These are phyloP conservation scores for Agaricus sinodeliciosus DNA, from an alignment of 768 basidiomycete genomes.

Conservation along the genomic window DNA sequence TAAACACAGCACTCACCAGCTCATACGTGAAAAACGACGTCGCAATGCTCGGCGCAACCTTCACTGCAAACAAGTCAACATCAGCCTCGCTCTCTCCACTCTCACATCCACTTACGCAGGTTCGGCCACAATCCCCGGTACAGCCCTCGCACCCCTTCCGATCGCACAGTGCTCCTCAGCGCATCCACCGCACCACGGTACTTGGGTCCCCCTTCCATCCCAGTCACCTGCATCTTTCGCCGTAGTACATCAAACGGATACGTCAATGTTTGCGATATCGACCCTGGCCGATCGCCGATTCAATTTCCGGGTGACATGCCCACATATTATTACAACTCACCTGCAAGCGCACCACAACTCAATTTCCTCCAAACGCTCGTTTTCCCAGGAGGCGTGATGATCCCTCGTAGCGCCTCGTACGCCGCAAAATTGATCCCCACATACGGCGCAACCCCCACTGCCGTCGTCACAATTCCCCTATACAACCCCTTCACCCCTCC, in stretches of 20 bases:
- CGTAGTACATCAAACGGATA: constrained; percentile 95
- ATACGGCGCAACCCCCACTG: constrained; percentile 86
- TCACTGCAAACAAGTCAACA: constrained; percentile 41
- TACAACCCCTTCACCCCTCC: constrained; percentile 86
- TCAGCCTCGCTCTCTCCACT: constrained; percentile 6
- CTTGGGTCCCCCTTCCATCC: constrained; percentile 61
- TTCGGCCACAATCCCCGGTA: constrained; percentile 90
- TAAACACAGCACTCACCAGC: constrained; percentile 34
- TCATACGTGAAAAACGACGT: constrained; percentile 85
- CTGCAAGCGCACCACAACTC: constrained; percentile 81
- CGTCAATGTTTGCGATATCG: constrained; percentile 88
- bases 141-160: constrained; percentile 71
- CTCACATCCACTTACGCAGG: constrained; percentile 49
- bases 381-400: constrained; percentile 80
- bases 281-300: constrained; percentile 37
- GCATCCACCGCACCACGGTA: constrained; percentile 83
- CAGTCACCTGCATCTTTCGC: constrained; percentile 92
- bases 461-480: constrained; percentile 78
- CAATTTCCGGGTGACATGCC: neutral
- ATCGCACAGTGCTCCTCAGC: constrained; percentile 54
- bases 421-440: constrained; percentile 92
- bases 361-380: constrained; percentile 63
- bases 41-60: constrained; percentile 87
- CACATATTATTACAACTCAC: constrained; percentile 26
- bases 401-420: constrained; percentile 75